Percentiles rank a stretch among this genome's conserved stretches.
Evolutionary conservation across 1,284 basidiomycete species (phyloP).

Genomic region (Ganoderma resinaceum): DNA sequence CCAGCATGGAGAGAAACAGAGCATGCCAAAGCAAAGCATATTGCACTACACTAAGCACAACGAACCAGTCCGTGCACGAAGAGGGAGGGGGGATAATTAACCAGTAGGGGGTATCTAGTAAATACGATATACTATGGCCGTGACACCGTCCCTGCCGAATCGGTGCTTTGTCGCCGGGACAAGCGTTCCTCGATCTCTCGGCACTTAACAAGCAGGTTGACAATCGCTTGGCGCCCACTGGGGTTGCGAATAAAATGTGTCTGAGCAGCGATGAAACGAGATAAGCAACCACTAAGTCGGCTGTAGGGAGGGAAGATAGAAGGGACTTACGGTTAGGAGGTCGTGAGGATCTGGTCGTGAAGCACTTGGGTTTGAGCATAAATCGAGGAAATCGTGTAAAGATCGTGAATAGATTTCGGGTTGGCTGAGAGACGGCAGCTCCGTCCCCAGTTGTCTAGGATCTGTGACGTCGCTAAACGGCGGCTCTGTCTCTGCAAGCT

Average conservation of each 20-base stretch:
- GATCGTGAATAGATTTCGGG: conserved; percentile 68
- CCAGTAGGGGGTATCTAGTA: conserved; percentile 29
- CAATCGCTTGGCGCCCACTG: conserved; percentile 69
- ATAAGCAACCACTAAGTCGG: not conserved
- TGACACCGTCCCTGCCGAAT: conserved; percentile 45
- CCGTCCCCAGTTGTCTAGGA: conserved; percentile 53
- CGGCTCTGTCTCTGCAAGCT: conserved; percentile 75
- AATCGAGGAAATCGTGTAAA: conserved; percentile 76
- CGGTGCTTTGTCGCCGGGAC: conserved; percentile 46
- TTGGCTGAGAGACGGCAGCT: conserved; percentile 68
- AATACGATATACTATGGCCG: conserved; percentile 37
- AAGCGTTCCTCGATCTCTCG: conserved; percentile 67
- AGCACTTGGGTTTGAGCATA: conserved; percentile 67
- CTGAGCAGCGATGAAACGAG: conserved; percentile 41
- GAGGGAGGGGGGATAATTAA: conserved; percentile 27
- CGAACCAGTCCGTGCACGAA: conserved; percentile 24
- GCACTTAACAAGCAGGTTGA: conserved; percentile 71
- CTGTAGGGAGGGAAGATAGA: not conserved
- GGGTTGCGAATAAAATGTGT: conserved; percentile 70
- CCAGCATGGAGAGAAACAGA: conserved; percentile 4
- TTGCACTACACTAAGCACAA: conserved; percentile 32
- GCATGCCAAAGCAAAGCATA: conserved; percentile 26
- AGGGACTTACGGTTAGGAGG: conserved; percentile 63
- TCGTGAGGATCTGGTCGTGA: conserved; percentile 64
- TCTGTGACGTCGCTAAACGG: conserved; percentile 70